Base-by-base conservation (phyloP, 2,329 filamentous ascomycete genomes). In the Cadophora luteo-olivacea region DNA sequence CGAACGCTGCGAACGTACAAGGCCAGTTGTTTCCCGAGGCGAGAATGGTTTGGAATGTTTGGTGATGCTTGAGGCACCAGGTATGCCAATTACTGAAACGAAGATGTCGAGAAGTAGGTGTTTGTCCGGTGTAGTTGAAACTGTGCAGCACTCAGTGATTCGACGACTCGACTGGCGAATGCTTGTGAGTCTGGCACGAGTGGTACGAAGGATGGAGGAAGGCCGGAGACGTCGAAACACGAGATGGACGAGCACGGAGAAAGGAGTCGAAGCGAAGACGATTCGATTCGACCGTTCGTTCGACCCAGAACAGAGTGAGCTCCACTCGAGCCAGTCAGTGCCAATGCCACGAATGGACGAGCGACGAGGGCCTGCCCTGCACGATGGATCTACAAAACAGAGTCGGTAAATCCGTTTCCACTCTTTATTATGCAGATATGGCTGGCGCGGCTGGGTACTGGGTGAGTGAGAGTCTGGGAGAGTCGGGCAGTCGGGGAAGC, bases 111-210 rank as follows among this genome's bases (percentile, higher is more conserved):
- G 65, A 57, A 66, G 57, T 33, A 70, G 52, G 64, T 65, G 68
- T 70, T 69, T 71, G 66, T 69, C 67, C 67, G 67, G 65, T 65
- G 65, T 57, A 41, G 65, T 73, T 71, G 71, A 73, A 74, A 73
- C 70, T 61, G 45, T 57, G 38, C 58, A 57, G 55, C 38, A 65
- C 52, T 63, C 64, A 66, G 64, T 62, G 68, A 70, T 67, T 70
- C 55, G 65, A 49, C 49, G 67, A 52, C 2, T 22, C 49, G 19
- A 33, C 54, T 49, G 58, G 58, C 57, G 65, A 61, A 67, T 65
- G 68, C 68, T 68, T 70, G 67, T 65, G 66, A 68, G 55, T 63
- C 63, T 69, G 65, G 54, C 65, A 65, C 60, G 45, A 51, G 41
- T 55, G 33, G 61, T 64, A 45, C 51, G 68, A 61, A 70, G 63